Evolutionary conservation across 495 filamentous ascomycete genomes (phyloP), one percentile per base, ranked within the genome.

Genomic region (Neurospora sp.): DNA sequence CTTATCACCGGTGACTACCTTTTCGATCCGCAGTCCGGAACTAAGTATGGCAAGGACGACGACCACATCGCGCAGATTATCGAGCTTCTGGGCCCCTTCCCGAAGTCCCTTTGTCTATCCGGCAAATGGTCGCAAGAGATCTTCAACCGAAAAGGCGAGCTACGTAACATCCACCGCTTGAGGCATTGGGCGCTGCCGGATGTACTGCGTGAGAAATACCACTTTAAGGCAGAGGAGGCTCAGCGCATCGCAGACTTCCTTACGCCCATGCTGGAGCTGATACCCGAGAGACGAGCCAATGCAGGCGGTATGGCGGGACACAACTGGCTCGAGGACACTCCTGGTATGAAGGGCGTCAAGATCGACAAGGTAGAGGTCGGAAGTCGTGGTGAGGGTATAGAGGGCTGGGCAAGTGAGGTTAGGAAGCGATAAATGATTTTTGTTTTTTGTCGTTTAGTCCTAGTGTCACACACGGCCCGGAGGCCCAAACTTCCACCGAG

Each of bases 41-140:
- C 96, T 27, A 98, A 98, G 82, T 99, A 99, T 79, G 96, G 96
- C 79, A 99, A 99, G 85, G 96, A 99, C 81, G 96, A 99, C 83
- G 96, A 99, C 82, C 96, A 99, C 83, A 99, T 98, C 59, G 96
- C 96, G 4, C 96, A 99, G 81, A 98, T 99, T 78, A 98, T 99
- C 82, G 96, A 99, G 81, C 90, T 99, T 40, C 89, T 99, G 10
- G 96, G 96, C 27, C 89, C 90, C 23, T 98, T 99, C 81, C 95
- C 96, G 66, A 96, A 96, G 78, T 91, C 93, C 4, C 89, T 98
- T 37, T 97, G 92, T 79, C 86, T 96, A 62, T 90, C 91, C 1
- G 96, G 96, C 48, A 97, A 97, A 83, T 99, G 96, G 96, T 94
- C 91, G 9, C 95, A 98, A 81, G 96, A 98, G 80, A 99, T 99